These are phyloP conservation scores for Penicillium sp. DNA, from an alignment of 2,329 filamentous ascomycete species.

Conservation along the genomic window DNA sequence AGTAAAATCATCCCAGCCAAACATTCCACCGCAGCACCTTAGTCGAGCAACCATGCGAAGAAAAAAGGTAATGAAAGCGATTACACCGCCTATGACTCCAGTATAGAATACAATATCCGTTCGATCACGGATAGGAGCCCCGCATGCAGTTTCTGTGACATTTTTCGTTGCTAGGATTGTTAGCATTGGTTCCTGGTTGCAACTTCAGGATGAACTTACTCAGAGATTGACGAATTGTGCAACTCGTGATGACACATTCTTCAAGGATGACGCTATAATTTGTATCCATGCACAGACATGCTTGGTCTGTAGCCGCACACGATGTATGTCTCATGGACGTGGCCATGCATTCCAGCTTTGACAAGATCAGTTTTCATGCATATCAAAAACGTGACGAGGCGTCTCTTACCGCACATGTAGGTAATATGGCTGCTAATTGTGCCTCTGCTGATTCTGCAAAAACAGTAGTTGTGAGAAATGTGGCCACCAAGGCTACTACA, in stretches of 20 bases:
- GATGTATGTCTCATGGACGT: slow-evolving; percentile 31
- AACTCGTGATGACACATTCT: slow-evolving; percentile 35
- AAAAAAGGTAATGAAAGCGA: slow-evolving; percentile 35
- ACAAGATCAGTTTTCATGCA: background rate
- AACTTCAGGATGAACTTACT: slow-evolving; percentile 21
- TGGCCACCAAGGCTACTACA: background rate
- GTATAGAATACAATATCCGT: slow-evolving; percentile 30
- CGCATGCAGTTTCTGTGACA: slow-evolving; percentile 40
- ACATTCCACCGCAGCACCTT: slow-evolving; percentile 32
- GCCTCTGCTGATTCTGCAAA: background rate
- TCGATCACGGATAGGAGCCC: slow-evolving; percentile 38
- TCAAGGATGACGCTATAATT: slow-evolving; percentile 33
- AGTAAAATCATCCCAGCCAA: slow-evolving; percentile 43
- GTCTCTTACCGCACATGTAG: slow-evolving; percentile 24
- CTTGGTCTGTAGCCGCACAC: slow-evolving; percentile 39
- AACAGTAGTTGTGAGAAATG: background rate
- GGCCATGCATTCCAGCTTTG: slow-evolving; percentile 26
- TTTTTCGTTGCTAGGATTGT: slow-evolving; percentile 42
- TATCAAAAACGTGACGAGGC: background rate
- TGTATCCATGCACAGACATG: slow-evolving; percentile 42
- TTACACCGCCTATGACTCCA: slow-evolving; percentile 34
- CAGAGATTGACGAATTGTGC: slow-evolving; percentile 40
- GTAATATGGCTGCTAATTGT: slow-evolving; percentile 14
- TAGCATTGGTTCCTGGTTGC: slow-evolving; percentile 1
- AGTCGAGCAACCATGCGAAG: slow-evolving; percentile 41